Conservation (phyloP, 257 asterid genomes). For the Phtheirospermum japonicum region DNA sequence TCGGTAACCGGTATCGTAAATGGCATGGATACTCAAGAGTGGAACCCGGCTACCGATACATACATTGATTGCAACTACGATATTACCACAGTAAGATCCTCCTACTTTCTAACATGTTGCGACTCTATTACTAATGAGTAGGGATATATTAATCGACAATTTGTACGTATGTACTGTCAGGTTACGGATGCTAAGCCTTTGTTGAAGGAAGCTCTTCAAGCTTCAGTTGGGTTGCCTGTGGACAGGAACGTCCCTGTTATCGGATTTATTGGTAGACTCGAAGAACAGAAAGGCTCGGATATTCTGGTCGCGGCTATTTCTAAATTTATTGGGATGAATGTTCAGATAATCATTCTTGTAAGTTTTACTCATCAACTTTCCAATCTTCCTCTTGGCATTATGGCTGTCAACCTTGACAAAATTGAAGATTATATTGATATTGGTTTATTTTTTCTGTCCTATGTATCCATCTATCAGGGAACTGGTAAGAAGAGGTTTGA, state of each 20-base stretch:
- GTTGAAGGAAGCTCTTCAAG: conserved; percentile 94
- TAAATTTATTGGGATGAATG: conserved; percentile 59
- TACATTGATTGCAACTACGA: conserved; percentile 62
- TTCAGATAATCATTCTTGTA: conserved; percentile 86
- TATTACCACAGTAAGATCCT: conserved; percentile 61
- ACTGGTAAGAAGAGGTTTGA: conserved; percentile 87
- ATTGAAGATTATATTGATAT: background rate
- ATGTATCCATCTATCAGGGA: conserved; percentile 45
- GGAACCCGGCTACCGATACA: conserved; percentile 91
- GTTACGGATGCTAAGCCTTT: conserved; percentile 77
- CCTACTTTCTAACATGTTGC: conserved; percentile 2
- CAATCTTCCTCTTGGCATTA: background rate
- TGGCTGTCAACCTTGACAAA: too few relatives aligned
- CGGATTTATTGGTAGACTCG: conserved; percentile 97
- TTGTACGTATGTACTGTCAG: conserved; percentile 30
- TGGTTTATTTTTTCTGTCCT: background rate
- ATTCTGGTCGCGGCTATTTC: conserved; percentile 84
- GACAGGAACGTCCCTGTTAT: conserved; percentile 73
- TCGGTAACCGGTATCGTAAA: conserved; percentile 65
- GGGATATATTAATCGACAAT: background rate
- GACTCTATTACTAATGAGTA: background rate
- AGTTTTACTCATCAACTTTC: conserved; percentile 29
- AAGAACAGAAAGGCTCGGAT: conserved; percentile 97
- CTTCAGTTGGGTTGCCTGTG: conserved; percentile 84
- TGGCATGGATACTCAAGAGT: conserved; percentile 92